Evolutionary conservation across 1,284 basidiomycete genomes (phyloP).

Genomic region (Ceratobasidium sp.): DNA sequence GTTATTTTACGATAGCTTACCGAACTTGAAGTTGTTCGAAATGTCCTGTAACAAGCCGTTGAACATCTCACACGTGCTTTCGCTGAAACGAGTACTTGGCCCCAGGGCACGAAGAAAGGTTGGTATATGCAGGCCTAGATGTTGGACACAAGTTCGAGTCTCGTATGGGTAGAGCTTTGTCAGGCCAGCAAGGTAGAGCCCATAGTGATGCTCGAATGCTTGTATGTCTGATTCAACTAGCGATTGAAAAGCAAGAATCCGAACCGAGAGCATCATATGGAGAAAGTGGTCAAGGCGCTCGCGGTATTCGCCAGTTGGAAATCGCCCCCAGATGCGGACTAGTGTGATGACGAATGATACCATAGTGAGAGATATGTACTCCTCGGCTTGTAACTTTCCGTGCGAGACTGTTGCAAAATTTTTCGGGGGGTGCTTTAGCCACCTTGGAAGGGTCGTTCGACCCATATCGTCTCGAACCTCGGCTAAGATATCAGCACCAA

Average conservation of each 20-base stretch:
- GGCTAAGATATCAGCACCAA: conserved; percentile 13
- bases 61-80: conserved; percentile 38
- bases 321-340: conserved; percentile 38
- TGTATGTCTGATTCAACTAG: background rate
- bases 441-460: conserved; percentile 34
- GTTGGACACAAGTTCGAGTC: conserved; percentile 15
- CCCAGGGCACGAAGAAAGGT: conserved; percentile 27
- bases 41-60: conserved; percentile 42
- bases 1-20: background rate
- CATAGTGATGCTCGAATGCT: conserved; percentile 9
- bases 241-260: background rate
- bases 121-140: conserved; percentile 41
- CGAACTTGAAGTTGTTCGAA: conserved; percentile 26
- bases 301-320: conserved; percentile 20
- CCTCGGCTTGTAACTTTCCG: conserved; percentile 44
- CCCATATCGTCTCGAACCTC: conserved; percentile 29
- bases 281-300: background rate
- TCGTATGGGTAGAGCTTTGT: conserved; percentile 25
- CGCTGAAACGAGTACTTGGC: conserved; percentile 20
- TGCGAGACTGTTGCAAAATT: conserved; percentile 36
- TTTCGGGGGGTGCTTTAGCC: conserved; percentile 34
- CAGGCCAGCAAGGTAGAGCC: conserved; percentile 1
- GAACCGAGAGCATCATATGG: background rate
- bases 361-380: background rate
- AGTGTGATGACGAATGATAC: conserved; percentile 48